phyloP scores from a whole-genome alignment of 768 basidiomycete genomes.

The Hydnum rufescens region DNA sequence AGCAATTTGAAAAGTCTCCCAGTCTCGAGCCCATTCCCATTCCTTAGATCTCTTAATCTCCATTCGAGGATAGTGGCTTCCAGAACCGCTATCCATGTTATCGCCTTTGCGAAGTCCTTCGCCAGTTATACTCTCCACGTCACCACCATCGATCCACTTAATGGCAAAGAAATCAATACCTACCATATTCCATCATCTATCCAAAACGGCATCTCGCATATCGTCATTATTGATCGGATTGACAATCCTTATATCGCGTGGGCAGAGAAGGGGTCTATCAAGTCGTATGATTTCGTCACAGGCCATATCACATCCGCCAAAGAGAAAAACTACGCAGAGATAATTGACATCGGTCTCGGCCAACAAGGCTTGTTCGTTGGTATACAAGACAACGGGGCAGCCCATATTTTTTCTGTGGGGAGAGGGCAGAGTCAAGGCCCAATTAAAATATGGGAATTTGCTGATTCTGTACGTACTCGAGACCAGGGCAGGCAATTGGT shows the following conservation, averaged over 20 bases:
- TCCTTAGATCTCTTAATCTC: constrained; percentile 37
- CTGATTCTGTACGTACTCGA: background rate
- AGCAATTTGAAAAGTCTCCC: background rate
- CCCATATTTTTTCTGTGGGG: constrained; percentile 12
- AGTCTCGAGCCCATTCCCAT: background rate
- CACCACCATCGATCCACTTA: constrained; percentile 34
- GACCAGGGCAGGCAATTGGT: background rate
- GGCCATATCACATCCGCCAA: constrained; percentile 17
- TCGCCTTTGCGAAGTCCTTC: constrained; percentile 33
- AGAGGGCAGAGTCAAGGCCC: background rate
- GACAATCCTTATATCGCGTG: constrained; percentile 29
- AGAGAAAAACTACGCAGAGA: constrained; percentile 28
- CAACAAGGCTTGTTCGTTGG: constrained; percentile 40
- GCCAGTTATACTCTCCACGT: constrained; percentile 46
- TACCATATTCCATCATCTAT: constrained; percentile 36
- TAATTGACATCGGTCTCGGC: constrained; percentile 45
- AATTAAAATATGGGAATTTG: background rate
- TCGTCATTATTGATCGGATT: constrained; percentile 19
- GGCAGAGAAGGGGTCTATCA: constrained; percentile 30
- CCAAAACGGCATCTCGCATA: constrained; percentile 18
- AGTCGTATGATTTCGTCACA: constrained; percentile 31
- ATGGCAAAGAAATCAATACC: constrained; percentile 31
- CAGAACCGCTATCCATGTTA: constrained; percentile 31
- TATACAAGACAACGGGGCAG: constrained; percentile 32
- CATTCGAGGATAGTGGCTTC: constrained; percentile 43